Base-by-base conservation (phyloP, 768 basidiomycete genomes). In the Suillus clintonianus region DNA sequence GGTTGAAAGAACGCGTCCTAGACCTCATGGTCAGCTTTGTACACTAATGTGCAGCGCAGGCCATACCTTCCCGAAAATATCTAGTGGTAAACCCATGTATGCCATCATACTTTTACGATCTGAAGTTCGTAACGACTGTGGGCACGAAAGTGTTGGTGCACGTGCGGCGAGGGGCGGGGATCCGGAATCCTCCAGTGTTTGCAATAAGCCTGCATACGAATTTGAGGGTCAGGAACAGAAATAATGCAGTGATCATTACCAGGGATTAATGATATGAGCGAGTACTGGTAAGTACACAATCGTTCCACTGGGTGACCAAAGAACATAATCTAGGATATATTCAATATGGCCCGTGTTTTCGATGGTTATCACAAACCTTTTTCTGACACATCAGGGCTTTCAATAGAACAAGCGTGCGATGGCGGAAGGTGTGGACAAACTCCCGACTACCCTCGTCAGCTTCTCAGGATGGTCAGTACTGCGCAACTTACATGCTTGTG, bases 1-100 rank as follows among this genome's bases (percentile, higher is more conserved):
- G 97, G 97, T 74, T 99, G 97, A 79, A 99, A 99, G 79, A 99
- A 96, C 5, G 95, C 85, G 68, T 95, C 92, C 89, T 94, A 67
- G 51, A 67, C 59, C 39, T 2, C 30, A 60, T 60, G 43, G 61
- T 42, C 62, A 66, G 22, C n/a, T 1, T 59, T 24, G 45, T 22
- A 36, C 24, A 59, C 48, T 32, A 15, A 14, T 27, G 36, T 4
- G 10, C 24, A 59, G 50, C 4, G 51, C 34, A 22, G 45, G 14
- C 41, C 57, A 17, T 64, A 94, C 94, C 82, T 91, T 90, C 62
- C 95, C 95, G 60, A 97, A 97, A n/a, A 96, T 76, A 72, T 97
- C 92, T 19, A 98, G 80, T 9, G 95, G 97, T n/a, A 99, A 77
- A 24, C 97, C 97, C 72, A 95, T 85, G 74, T 94, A 99, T 15